A percentile compares a stretch with the other conserved stretches of the same genome.
These are phyloP conservation scores for Fraxinus xanthoxyloides DNA, from an alignment of 305 asterid genomes.

Conservation along the genomic window DNA sequence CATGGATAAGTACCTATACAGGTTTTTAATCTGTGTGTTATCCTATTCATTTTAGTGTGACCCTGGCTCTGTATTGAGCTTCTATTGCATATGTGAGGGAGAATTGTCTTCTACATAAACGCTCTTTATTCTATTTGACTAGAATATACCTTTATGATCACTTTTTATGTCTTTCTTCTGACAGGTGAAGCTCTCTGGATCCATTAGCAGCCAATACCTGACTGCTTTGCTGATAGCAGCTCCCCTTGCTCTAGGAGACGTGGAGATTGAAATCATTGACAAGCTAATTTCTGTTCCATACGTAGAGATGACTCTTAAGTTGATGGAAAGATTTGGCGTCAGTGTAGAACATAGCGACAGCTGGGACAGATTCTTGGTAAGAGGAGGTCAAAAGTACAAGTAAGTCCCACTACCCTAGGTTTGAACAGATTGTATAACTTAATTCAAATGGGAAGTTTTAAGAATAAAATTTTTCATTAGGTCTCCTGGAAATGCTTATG, in stretches of 20 bases:
- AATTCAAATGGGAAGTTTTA: not conserved
- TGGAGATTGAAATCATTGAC: slow-evolving; percentile 89
- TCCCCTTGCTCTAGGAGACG: slow-evolving; percentile 87
- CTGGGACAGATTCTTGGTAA: slow-evolving; percentile 84
- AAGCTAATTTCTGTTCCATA: slow-evolving; percentile 92
- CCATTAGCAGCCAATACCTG: slow-evolving; percentile 92
- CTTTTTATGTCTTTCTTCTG: slow-evolving; percentile 17
- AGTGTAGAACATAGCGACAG: slow-evolving; percentile 73
- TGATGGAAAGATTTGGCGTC: slow-evolving; percentile 98
- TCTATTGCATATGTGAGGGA: not conserved
- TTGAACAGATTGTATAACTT: slow-evolving; percentile 21
- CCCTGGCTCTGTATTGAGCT: not conserved
- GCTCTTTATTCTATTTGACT: not conserved
- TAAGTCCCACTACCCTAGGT: slow-evolving; percentile 31
- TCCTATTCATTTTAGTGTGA: not conserved
- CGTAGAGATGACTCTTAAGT: slow-evolving; percentile 95
- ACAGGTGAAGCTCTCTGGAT: slow-evolving; percentile 97
- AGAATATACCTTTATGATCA: not conserved
- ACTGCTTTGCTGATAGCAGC: slow-evolving; percentile 98
- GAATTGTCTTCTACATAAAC: not conserved
- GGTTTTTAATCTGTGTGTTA: not conserved
- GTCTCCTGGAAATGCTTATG: slow-evolving; percentile 95
- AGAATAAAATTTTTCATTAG: slow-evolving; percentile 28
- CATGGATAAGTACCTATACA: not conserved
- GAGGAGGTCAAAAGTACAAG: slow-evolving; percentile 97